Evolutionary conservation across 164 flowering plant species (phyloP).

Genomic region (Houttuynia cordata): DNA sequence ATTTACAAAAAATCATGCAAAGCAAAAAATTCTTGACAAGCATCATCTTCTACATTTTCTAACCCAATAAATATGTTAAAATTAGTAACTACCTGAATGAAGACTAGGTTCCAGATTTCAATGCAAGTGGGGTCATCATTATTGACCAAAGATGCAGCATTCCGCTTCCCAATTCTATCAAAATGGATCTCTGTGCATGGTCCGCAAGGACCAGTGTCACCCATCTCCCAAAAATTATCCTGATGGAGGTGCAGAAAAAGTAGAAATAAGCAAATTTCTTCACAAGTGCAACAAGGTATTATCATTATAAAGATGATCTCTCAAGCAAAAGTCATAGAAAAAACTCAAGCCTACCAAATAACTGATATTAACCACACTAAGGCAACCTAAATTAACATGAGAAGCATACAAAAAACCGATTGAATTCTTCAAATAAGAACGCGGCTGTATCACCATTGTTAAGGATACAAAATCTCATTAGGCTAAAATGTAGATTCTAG

Average conservation of each 20-base stretch:
- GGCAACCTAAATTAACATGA: not conserved
- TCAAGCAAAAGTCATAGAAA: too few species aligned
- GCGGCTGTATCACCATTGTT: too few species aligned
- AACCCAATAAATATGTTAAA: not conserved
- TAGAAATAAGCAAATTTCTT: not conserved
- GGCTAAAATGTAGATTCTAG: too few species aligned
- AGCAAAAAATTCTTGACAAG: not conserved
- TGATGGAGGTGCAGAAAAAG: conserved; percentile 8
- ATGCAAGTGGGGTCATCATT: conserved; percentile 96
- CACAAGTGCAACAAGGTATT: too few species aligned
- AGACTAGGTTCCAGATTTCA: conserved; percentile 98
- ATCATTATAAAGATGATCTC: too few species aligned
- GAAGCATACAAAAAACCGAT: not conserved
- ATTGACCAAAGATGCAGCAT: conserved; percentile 80
- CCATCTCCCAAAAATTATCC: conserved; percentile 99
- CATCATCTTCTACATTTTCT: not conserved
- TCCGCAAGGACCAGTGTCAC: conserved; percentile 99
- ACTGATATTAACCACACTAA: not conserved
- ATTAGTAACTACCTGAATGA: conserved; percentile 94
- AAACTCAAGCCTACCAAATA: not conserved
- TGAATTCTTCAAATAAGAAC: not conserved
- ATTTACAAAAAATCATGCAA: not conserved
- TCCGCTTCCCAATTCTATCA: conserved; percentile 81
- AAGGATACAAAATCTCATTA: too few species aligned
- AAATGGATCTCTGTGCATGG: conserved; percentile 97